These are phyloP conservation scores for Monilinia fructigena DNA, from an alignment of 2,329 filamentous ascomycete species.

Conservation along the genomic window DNA sequence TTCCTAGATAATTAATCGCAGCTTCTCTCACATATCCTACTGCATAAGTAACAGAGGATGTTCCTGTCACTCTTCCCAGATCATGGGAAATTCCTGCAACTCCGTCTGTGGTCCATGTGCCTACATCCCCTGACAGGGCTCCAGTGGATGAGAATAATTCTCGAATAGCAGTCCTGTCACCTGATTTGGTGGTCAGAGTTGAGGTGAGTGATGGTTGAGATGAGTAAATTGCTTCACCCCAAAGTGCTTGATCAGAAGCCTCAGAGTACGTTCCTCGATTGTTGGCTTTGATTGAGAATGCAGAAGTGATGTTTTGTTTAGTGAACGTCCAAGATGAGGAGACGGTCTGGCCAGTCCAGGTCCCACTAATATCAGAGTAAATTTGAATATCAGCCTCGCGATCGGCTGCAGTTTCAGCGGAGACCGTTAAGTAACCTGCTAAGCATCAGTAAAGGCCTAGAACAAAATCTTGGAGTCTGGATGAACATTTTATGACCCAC, in stretches of 20 bases:
- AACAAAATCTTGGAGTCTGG: neutral
- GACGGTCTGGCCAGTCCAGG: constrained; percentile 39
- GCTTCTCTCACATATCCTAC: constrained; percentile 27
- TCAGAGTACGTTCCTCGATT: constrained; percentile 20
- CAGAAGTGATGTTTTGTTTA: constrained; percentile 18
- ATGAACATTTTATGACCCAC: constrained; percentile 29
- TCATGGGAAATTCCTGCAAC: constrained; percentile 54
- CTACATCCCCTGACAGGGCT: constrained; percentile 47
- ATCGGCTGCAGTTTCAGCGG: constrained; percentile 2
- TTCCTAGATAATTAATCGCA: constrained; percentile 30
- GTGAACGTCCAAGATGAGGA: constrained; percentile 26
- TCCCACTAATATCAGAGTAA: constrained; percentile 41
- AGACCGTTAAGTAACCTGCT: constrained; percentile 14
- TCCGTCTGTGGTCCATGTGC: constrained; percentile 44
- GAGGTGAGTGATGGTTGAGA: constrained; percentile 21
- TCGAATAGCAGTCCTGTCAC: constrained; percentile 43
- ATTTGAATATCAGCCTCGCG: constrained; percentile 33
- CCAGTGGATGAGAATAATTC: constrained; percentile 47
- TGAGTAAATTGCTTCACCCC: constrained; percentile 24
- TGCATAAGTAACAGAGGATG: constrained; percentile 27
- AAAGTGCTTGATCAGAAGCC: constrained; percentile 23
- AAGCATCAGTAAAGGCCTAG: neutral
- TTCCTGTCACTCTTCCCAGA: constrained; percentile 46
- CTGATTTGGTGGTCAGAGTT: constrained; percentile 22
- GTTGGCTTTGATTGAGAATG: constrained; percentile 24